Conservation (phyloP, 345 rosid species). For the Firmiana major region DNA sequence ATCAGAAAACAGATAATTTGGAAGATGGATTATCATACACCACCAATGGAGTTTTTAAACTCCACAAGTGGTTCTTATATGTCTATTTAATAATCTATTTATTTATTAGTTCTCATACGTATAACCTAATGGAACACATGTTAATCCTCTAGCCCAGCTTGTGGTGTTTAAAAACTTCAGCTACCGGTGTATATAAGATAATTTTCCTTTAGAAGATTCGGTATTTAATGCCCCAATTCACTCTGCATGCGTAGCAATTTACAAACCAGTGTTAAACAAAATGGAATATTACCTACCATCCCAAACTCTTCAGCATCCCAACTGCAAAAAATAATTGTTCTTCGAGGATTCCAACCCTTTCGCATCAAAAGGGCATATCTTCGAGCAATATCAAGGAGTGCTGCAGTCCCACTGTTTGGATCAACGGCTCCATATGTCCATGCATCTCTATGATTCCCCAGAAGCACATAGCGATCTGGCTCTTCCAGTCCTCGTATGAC, state of each 20-base stretch:
- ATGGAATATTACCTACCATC: constrained; percentile 62
- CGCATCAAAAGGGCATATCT: constrained; percentile 58
- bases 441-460: constrained; percentile 94
- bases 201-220: neutral
- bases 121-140: neutral
- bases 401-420: constrained; percentile 97
- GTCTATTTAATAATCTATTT: too few relatives aligned
- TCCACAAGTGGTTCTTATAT: neutral
- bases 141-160: neutral
- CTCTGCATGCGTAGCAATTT: neutral
- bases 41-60: neutral
- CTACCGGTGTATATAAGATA: neutral
- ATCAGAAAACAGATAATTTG: neutral
- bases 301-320: constrained; percentile 99
- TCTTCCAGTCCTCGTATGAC: constrained; percentile 72
- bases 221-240: neutral
- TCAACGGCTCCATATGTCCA: constrained; percentile 99
- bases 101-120: neutral
- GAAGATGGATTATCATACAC: neutral
- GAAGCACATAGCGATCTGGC: constrained; percentile 75
- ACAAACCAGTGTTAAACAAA: neutral
- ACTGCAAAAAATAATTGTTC: constrained; percentile 79
- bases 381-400: constrained; percentile 83
- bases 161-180: neutral
- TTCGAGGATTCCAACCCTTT: constrained; percentile 85